These are phyloP conservation scores for Ochetophila trinervis DNA, from an alignment of 306 rosid genomes.

Conservation along the genomic window DNA sequence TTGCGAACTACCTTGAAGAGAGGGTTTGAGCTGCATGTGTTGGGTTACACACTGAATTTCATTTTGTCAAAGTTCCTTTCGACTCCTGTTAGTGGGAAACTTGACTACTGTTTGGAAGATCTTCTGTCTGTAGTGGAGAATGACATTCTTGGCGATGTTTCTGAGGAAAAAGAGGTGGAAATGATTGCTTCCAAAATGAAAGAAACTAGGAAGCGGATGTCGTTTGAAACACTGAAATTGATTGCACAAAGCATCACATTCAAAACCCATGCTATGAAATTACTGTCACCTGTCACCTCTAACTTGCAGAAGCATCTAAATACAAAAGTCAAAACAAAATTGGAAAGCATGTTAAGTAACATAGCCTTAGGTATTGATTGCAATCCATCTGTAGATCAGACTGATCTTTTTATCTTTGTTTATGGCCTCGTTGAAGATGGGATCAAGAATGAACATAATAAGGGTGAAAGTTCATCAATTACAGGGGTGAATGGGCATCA, in stretches of 20 bases:
- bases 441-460: slow-evolving; percentile 49
- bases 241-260: slow-evolving; percentile 75
- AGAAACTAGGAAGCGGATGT: slow-evolving; percentile 73
- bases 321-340: slow-evolving; percentile 61
- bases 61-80: slow-evolving; percentile 68
- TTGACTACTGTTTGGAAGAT: slow-evolving; percentile 85
- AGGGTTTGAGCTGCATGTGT: slow-evolving; percentile 90
- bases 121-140: slow-evolving; percentile 70
- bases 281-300: slow-evolving; percentile 64
- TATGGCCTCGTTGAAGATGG: slow-evolving; percentile 77
- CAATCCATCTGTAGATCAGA: slow-evolving; percentile 76
- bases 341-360: slow-evolving; percentile 73
- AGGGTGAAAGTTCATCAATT: slow-evolving; percentile 34
- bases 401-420: slow-evolving; percentile 63
- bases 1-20: slow-evolving; percentile 70
- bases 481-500: slow-evolving; percentile 29
- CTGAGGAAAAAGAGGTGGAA: slow-evolving; percentile 92
- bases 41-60: slow-evolving; percentile 81
- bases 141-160: slow-evolving; percentile 85
- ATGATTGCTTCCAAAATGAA: slow-evolving; percentile 95
- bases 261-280: slow-evolving; percentile 62
- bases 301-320: slow-evolving; percentile 59
- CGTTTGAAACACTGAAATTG: slow-evolving; percentile 75
- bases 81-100: slow-evolving; percentile 51
- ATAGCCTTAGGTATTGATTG: slow-evolving; percentile 82